Base-by-base conservation (phyloP, 169 alveolate species). In the Cryptosporidium sp. region DNA sequence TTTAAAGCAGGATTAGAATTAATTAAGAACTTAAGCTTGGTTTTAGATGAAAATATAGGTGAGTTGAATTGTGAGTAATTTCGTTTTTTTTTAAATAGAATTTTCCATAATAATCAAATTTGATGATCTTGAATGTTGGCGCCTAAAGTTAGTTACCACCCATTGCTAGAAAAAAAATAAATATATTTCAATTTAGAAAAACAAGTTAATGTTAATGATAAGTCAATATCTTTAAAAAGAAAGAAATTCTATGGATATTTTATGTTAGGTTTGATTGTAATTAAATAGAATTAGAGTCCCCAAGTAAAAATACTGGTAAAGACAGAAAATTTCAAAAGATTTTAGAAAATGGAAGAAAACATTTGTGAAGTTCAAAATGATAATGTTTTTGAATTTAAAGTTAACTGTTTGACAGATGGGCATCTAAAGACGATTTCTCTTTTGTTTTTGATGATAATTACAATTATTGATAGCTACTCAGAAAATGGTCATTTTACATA, bases 391-490 rank as follows among this genome's bases (percentile, higher is more conserved):
- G 86, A 73, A 39, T 73, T 73, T 35, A 73, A 60, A 42, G 86
- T 73, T 8, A 73, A 73, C 52, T 53, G 72, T 39, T 26, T 73
- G 68, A 73, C 86, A 0, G 68, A 73, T 31, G 70, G 86, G 5
- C 86, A 80, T 42, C 53, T 80, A 16, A 80, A 80, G 68, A 80
- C 87, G 48, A 80, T 80, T 42, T 62, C 87, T n/a, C 48, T 80
- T 8, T 31, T 80, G 26, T 8, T 80, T 23, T 31, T 80, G 80
- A 51, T 80, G 2, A 37, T 62, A 18, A 62, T 62, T 23, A 42
- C 75, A 44, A 80, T 65, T n/a, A 61, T 80, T 35, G 75, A 80
- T 31, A 44, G 42, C 52, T 80, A 44, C 16, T 21, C 29, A 5
- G 75, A 65, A 31, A 80, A 80, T 45, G 23, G 68, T 12, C 21